Percentiles rank a stretch among this genome's conserved stretches.
phyloP scores from a whole-genome alignment of 805 yeast genomes.

The Sungouiella thailandica region DNA sequence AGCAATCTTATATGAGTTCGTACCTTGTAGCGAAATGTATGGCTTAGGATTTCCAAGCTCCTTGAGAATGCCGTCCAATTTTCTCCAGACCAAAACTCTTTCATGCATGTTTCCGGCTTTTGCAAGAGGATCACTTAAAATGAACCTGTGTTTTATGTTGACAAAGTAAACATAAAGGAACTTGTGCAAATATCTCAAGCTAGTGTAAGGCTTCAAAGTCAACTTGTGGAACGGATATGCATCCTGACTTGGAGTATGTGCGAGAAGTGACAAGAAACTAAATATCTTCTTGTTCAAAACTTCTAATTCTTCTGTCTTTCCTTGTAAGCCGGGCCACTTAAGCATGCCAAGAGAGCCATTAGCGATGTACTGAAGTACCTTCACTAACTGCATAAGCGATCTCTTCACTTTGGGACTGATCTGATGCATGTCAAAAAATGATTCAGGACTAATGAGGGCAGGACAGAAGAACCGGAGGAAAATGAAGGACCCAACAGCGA shows the following conservation, averaged over 20 bases:
- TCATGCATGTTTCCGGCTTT: slow-evolving; percentile 14
- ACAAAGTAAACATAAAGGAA: slow-evolving; percentile 32
- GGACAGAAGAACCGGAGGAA: slow-evolving; percentile 82
- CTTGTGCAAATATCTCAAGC: slow-evolving; percentile 36
- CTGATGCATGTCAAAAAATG: slow-evolving; percentile 33
- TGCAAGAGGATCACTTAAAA: slow-evolving; percentile 19
- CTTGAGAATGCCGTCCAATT: slow-evolving; percentile 44
- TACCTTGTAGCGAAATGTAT: slow-evolving; percentile 51
- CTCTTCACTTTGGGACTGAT: slow-evolving; percentile 45
- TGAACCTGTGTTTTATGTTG: slow-evolving; percentile 25
- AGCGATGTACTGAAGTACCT: slow-evolving; percentile 80
- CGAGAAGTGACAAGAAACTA: slow-evolving; percentile 22
- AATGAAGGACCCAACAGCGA: slow-evolving; percentile 82
- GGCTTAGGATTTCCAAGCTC: slow-evolving; percentile 57
- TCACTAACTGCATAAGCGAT: slow-evolving; percentile 72
- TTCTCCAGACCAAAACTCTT: slow-evolving; percentile 25
- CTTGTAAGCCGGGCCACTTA: slow-evolving; percentile 55
- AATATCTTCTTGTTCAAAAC: slow-evolving; percentile 24
- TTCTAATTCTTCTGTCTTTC: slow-evolving; percentile 36
- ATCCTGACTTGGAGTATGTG: slow-evolving; percentile 8
- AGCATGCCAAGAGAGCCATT: slow-evolving; percentile 67
- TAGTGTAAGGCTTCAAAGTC: slow-evolving; percentile 28
- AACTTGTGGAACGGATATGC: slow-evolving; percentile 25
- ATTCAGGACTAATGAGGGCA: slow-evolving; percentile 84
- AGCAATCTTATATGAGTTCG: slow-evolving; percentile 41